Evolutionary conservation across 1,284 basidiomycete species (phyloP), one percentile per base, ranked within the genome.

Genomic region (Ceratobasidium sp.): DNA sequence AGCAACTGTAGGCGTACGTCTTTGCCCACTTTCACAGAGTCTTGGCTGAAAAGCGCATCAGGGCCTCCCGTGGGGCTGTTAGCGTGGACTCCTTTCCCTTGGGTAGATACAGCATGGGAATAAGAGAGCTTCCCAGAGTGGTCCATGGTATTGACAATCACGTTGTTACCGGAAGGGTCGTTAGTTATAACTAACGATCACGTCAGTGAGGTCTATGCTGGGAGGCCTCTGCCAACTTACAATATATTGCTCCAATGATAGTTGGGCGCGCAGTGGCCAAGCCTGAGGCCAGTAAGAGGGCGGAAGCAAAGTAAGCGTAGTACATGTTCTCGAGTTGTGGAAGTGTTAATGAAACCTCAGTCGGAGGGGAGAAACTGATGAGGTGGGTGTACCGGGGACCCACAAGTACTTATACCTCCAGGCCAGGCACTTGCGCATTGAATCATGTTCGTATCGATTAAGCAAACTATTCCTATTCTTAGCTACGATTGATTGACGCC

Each of bases 11-110:
- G 31, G 2, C 49, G 5, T 29, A 53, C 59, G 11, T 62, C 81
- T 24, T 81, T 79, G 37, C 83, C 84, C 2, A 82, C 83, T 76
- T 85, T 84, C 75, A 87, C 79, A 16, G 83, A 79, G 24, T 84
- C 85, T 79, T 86, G 86, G 6, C 83, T 84, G 81, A 87, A 86
- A 39, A 86, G 78, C 16, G 83, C 79, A 75, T 88, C 86, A n/a
- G 59, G 11, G 9, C 29, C 39, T 13, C 34, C 85, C 84, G 0
- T 83, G 84, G 74, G 69, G n/a, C 80, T 78, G 37, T 80, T 75
- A 24, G 84, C 85, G 76, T 86, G 85, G 22, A 79, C 79, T 11
- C 86, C 86, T 37, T 80, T 74, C 39, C 85, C 86, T 31, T 81
- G 80, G 19, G 85, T 81, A 51, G 80, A 78, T 13, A 84, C 79